Percentiles rank a stretch among this genome's conserved stretches.
Evolutionary conservation across 352 stramenopile species (phyloP).

Genomic region (Phytophthora rubi): DNA sequence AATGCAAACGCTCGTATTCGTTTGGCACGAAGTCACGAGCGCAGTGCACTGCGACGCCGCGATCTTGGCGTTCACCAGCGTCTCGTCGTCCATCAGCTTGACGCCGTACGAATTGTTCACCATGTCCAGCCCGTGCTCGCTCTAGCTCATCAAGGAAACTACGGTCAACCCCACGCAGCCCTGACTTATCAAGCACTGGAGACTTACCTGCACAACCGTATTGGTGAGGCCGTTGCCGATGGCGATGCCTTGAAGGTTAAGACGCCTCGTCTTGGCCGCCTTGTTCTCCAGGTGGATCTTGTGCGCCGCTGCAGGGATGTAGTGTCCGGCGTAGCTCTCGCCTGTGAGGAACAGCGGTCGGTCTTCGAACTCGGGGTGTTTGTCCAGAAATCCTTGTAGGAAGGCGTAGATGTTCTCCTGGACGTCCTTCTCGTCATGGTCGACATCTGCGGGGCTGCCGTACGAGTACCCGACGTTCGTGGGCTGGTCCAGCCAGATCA

Average conservation of each 20-base stretch:
- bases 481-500: constrained; percentile 74
- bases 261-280: constrained; percentile 10
- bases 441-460: constrained; percentile 37
- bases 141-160: constrained; percentile 12
- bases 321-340: constrained; percentile 68
- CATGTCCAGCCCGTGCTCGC: constrained; percentile 56
- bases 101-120: constrained; percentile 65
- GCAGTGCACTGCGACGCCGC: constrained; percentile 36
- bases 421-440: constrained; percentile 45
- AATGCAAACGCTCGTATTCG: constrained; percentile 30
- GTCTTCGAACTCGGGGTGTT: constrained; percentile 57
- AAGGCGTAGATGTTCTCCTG: constrained; percentile 63
- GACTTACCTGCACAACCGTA: constrained; percentile 43
- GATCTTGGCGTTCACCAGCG: constrained; percentile 31
- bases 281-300: constrained; percentile 58
- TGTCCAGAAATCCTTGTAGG: constrained; percentile 50
- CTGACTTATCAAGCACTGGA: background rate
- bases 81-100: constrained; percentile 45
- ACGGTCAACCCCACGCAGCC: background rate
- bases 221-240: constrained; percentile 66
- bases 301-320: constrained; percentile 53
- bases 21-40: constrained; percentile 35
- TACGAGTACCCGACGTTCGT: constrained; percentile 70
- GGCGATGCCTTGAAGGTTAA: constrained; percentile 61
- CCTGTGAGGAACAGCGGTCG: constrained; percentile 57